phyloP scores from a whole-genome alignment of 2,329 filamentous ascomycete species.

The Herpotrichia juniperi region DNA sequence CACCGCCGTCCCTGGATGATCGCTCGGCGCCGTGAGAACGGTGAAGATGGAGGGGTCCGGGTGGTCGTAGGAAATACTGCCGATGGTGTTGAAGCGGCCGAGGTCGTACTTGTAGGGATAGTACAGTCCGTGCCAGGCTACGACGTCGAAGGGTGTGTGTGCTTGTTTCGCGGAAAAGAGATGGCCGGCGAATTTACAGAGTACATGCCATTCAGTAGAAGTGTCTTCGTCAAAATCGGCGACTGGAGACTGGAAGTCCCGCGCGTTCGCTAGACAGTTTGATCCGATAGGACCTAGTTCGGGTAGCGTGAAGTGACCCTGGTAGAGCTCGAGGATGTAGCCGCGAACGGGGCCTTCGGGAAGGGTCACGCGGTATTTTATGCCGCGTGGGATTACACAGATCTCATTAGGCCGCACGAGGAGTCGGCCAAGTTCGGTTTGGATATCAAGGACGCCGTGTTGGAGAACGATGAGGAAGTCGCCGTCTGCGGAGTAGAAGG shows the following conservation, averaged over 20 bases:
- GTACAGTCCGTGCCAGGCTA: conserved; percentile 75
- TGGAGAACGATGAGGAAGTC: conserved; percentile 71
- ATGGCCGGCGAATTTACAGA: conserved; percentile 67
- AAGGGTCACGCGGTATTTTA: conserved; percentile 66
- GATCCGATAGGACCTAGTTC: conserved; percentile 71
- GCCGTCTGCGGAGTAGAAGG: conserved; percentile 82
- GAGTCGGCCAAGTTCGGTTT: conserved; percentile 70
- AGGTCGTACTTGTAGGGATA: conserved; percentile 65
- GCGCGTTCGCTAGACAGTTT: conserved; percentile 68
- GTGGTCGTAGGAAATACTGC: conserved; percentile 66
- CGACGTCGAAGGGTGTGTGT: conserved; percentile 73
- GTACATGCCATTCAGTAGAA: conserved; percentile 61
- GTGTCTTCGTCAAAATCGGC: conserved; percentile 64
- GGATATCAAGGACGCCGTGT: conserved; percentile 68
- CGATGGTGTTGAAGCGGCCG: conserved; percentile 63
- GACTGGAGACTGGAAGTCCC: conserved; percentile 69
- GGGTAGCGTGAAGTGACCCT: conserved; percentile 68
- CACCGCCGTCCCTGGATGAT: conserved; percentile 60
- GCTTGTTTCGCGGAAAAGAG: conserved; percentile 66
- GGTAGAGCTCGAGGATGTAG: conserved; percentile 71
- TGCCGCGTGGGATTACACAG: conserved; percentile 69
- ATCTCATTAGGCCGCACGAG: conserved; percentile 73
- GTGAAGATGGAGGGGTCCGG: conserved; percentile 71
- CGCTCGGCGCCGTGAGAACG: conserved; percentile 68
- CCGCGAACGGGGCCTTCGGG: conserved; percentile 67